Percentiles rank a stretch among this genome's conserved stretches.
These are phyloP conservation scores for Carex littledalei DNA, from an alignment of 176 grass and related monocot species.

Conservation along the genomic window DNA sequence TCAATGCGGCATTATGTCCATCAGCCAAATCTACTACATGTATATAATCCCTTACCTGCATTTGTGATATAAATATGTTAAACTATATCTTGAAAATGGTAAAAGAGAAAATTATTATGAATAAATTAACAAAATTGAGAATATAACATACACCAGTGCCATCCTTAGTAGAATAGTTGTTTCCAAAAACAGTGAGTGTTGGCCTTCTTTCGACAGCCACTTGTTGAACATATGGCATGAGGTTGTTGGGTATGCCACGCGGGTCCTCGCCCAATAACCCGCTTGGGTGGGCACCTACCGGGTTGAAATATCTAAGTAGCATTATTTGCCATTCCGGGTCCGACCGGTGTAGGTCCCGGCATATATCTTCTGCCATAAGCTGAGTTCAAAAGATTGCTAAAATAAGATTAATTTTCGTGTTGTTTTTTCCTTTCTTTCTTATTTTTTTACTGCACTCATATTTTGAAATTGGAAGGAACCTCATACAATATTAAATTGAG, in stretches of 20 bases:
- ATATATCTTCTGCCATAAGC: constrained; percentile 93
- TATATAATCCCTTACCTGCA: constrained; percentile 88
- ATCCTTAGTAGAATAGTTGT: constrained; percentile 84
- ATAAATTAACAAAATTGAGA: neutral
- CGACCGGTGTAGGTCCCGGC: constrained; percentile 57
- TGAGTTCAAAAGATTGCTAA: constrained; percentile 17
- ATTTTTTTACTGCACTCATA: neutral
- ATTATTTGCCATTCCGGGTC: constrained; percentile 93
- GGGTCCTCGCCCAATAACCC: constrained; percentile 93
- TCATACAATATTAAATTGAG: neutral
- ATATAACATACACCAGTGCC: constrained; percentile 72
- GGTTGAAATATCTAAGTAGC: constrained; percentile 95
- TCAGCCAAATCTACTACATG: constrained; percentile 94
- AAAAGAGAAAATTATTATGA: too few species aligned
- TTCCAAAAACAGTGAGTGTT: constrained; percentile 84
- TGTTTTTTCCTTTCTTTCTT: neutral
- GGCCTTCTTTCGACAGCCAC: constrained; percentile 89
- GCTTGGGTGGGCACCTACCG: constrained; percentile 89
- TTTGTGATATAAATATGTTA: constrained; percentile 7
- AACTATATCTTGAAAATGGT: neutral
- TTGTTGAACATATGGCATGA: constrained; percentile 98
- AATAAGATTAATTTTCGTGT: neutral
- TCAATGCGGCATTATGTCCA: constrained; percentile 77
- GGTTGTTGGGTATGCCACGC: constrained; percentile 85
- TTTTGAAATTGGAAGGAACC: neutral